A percentile compares a stretch with the other conserved stretches of the same genome.
Evolutionary conservation across 1,284 basidiomycete genomes (phyloP).

Genomic region (Trichosporon coremiiforme): DNA sequence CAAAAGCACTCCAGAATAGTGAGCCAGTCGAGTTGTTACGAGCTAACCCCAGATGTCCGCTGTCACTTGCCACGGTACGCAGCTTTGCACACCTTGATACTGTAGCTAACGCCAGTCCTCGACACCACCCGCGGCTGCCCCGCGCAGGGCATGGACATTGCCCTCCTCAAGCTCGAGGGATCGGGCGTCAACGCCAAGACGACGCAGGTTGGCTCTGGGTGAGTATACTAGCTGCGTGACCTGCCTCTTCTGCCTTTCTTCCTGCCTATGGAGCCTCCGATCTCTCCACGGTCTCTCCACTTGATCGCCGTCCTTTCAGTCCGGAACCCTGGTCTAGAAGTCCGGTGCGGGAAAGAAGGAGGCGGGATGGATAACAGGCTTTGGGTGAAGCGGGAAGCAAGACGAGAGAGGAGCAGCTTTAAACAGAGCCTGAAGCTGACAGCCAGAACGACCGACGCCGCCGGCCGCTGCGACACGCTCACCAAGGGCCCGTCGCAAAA

Average conservation of each 20-base stretch:
- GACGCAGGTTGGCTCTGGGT: conserved; percentile 62
- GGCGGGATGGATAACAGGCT: too few relatives aligned
- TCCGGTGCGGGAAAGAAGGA: too few relatives aligned
- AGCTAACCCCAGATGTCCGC: conserved; percentile 2
- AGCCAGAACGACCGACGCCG: conserved; percentile 71
- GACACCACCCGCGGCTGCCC: conserved; percentile 18
- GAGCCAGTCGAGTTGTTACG: neutral
- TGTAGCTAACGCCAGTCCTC: conserved; percentile 3
- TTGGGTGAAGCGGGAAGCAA: too few relatives aligned
- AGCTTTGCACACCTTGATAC: too few relatives aligned
- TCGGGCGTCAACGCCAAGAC: conserved; percentile 23
- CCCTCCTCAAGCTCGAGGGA: conserved; percentile 13
- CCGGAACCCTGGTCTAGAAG: too few relatives aligned
- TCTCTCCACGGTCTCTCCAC: too few relatives aligned
- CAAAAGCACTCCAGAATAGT: conserved; percentile 5
- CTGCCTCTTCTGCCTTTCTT: too few relatives aligned
- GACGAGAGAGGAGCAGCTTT: too few relatives aligned
- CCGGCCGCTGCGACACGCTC: conserved; percentile 77
- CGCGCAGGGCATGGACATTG: conserved; percentile 17
- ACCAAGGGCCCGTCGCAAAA: conserved; percentile 61
- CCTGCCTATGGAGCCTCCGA: too few relatives aligned
- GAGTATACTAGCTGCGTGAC: too few relatives aligned
- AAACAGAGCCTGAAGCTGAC: too few relatives aligned
- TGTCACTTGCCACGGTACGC: conserved; percentile 12
- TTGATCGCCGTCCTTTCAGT: too few relatives aligned